Evolutionary conservation across 2,329 filamentous ascomycete genomes (phyloP), one percentile per base, ranked within the genome.

Genomic region (Colletotrichum noveboracense): DNA sequence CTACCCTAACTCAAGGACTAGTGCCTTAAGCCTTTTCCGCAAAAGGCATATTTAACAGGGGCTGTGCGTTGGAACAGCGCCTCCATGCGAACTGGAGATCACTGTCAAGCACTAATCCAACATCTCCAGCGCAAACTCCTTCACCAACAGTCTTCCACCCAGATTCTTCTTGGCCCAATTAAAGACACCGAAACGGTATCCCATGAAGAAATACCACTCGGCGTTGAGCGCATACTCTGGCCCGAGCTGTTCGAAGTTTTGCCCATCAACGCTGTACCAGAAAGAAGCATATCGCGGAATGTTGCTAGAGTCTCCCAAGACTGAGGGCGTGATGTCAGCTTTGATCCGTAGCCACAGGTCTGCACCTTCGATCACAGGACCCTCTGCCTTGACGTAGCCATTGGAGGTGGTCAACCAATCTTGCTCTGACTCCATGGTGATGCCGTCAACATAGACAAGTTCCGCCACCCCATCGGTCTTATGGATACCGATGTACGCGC

Each of bases 131-230:
- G 10, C 10, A 52, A 52, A 52, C 8, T 52, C 43, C 14, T 58
- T n/a, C 3, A 30, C 55, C 55, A 58, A 28, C 2, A 58, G 16
- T 0, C 14, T 26, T 16, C 79, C 80, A 5, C 80, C 79, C 12
- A 80, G 43, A 6, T 58, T 36, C 55, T 81, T 81, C 2, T 87
- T 89, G 0, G 87, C 88, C 80, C 83, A 87, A 76, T 89, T 89
- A 74, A 89, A 89, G 6, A 89, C 85, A 0, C 84, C 88, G 77
- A 82, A 89, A 1, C 88, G 83, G 76, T 89, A 89, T 0, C 86
- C 88, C 78, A 87, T 85, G 69, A 88, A 90, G 80, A 85, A 87
- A 8, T 81, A 71, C 86, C 86, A 89, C 18, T 82, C 79, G 13
- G 79, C 86, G 74, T 81, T 83, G 77, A 89, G 77, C 1, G 79